Evolutionary conservation across 805 yeast species (phyloP), one percentile per base, ranked within the genome.

Genomic region (Barnettozyma vustinii): DNA sequence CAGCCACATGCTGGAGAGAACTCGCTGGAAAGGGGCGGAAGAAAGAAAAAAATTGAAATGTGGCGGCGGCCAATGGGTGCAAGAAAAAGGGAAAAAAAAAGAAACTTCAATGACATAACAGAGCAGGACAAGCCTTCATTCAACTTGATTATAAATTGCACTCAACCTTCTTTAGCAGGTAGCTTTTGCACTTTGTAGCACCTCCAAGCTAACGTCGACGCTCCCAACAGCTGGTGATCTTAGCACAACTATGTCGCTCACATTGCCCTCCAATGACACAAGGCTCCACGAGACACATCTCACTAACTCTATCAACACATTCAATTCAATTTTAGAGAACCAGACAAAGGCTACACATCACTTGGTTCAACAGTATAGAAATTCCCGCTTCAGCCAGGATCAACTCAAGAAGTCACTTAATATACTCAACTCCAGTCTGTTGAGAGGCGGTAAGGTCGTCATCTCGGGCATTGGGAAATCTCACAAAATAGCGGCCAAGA

Each of bases 391-490:
- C 63, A 65, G 81, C 12, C 75, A 70, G 50, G 54, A 58, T 4
- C 77, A 80, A 48, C 55, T 80, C 52, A 63, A 64, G 40, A 62
- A 62, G 35, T 73, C 81, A 1, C 58, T 81, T 26, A 63, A 67
- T 33, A 67, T 72, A 5, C 56, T 81, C 47, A 70, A 56, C 47
- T 25, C 54, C 2, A 45, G 60, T 0, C 47, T 79, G 15, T 57
- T 70, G 44, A 59, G 63, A 37, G 76, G 79, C 19, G 91, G 94
- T 6, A 87, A 89, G 61, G 72, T 89, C 15, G 81, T 90, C 5
- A 64, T 87, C 21, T 76, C 87, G 19, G 96, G 96, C 10, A 84
- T 90, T 64, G 97, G 97, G 2, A 89, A 89, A 64, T 83, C 92
- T 1, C 79, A 71, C 66, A 87, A 87, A 65, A 85, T 89, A 32